Evolutionary conservation across 345 rosid genomes (phyloP).

Genomic region (Acer yangbiense): DNA sequence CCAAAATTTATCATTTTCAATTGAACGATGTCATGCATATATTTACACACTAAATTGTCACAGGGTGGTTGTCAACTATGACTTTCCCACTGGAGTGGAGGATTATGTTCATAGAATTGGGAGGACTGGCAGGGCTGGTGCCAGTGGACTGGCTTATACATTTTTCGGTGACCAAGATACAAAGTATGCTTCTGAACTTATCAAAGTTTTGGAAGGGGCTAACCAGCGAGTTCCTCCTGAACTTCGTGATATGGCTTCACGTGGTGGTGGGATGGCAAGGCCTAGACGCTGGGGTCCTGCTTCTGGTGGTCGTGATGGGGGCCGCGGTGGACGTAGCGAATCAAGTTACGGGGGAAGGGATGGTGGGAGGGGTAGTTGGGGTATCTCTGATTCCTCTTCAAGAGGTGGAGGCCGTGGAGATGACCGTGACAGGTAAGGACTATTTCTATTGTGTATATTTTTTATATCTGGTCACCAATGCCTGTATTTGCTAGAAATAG

Average conservation of each 20-base stretch:
- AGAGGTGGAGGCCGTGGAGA: slow-evolving; percentile 54
- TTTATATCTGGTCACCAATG: not conserved
- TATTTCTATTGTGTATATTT: not conserved
- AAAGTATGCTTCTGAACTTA: slow-evolving; percentile 80
- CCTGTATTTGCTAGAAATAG: not conserved
- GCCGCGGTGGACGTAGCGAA: slow-evolving; percentile 52
- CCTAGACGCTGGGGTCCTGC: slow-evolving; percentile 76
- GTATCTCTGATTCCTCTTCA: slow-evolving; percentile 31
- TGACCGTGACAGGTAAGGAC: slow-evolving; percentile 66
- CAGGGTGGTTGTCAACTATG: slow-evolving; percentile 96
- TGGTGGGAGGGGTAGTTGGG: slow-evolving; percentile 59
- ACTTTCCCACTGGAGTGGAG: slow-evolving; percentile 96
- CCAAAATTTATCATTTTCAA: not conserved
- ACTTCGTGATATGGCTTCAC: slow-evolving; percentile 84
- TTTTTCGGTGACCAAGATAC: slow-evolving; percentile 93
- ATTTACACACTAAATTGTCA: slow-evolving; percentile 6
- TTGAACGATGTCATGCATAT: not conserved
- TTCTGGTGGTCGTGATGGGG: slow-evolving; percentile 68
- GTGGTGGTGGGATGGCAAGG: slow-evolving; percentile 75
- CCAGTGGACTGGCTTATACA: slow-evolving; percentile 86
- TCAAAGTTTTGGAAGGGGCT: slow-evolving; percentile 92
- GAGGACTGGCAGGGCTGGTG: slow-evolving; percentile 98
- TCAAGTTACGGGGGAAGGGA: slow-evolving; percentile 55
- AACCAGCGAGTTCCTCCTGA: slow-evolving; percentile 84
- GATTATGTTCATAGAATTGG: slow-evolving; percentile 99